Evolutionary conservation across 1,139 yeast species (phyloP).

Genomic region (Neolecta irregularis): DNA sequence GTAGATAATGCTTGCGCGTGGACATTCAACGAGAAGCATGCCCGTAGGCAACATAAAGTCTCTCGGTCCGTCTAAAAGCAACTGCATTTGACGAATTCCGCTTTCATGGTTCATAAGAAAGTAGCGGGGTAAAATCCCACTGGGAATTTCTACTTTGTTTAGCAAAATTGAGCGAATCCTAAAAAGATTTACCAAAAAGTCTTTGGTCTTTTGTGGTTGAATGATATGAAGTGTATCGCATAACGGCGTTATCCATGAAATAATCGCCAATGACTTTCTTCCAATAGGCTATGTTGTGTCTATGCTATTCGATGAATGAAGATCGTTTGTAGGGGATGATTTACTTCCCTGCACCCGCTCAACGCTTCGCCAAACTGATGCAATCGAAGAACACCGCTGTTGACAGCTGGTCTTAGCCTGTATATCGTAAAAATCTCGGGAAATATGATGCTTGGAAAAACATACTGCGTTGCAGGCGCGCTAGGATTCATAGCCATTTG

Average conservation of each 20-base stretch:
- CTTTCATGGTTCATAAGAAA: conserved; percentile 2
- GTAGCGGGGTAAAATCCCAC: neutral
- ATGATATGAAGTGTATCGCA: neutral
- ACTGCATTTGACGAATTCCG: conserved; percentile 24
- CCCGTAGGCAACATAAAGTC: conserved; percentile 5
- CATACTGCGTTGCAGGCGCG: too few species aligned
- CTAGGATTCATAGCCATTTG: too few species aligned
- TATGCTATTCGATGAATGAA: neutral
- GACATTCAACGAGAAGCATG: conserved; percentile 6
- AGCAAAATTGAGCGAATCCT: neutral
- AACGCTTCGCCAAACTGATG: too few species aligned
- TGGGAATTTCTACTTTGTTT: neutral
- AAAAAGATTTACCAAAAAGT: neutral
- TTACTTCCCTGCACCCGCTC: too few species aligned
- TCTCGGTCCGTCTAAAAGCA: conserved; percentile 16
- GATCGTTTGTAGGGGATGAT: conserved; percentile 2
- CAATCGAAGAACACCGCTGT: too few species aligned
- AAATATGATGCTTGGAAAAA: too few species aligned
- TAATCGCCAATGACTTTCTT: neutral
- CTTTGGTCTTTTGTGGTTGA: neutral
- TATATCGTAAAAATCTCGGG: too few species aligned
- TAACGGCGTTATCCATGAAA: conserved; percentile 3
- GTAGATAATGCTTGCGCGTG: conserved; percentile 8
- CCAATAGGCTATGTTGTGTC: conserved; percentile 1
- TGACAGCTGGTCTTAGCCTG: too few species aligned